Evolutionary conservation across 2,329 filamentous ascomycete genomes (phyloP).

Genomic region (Stylonectria norvegica): DNA sequence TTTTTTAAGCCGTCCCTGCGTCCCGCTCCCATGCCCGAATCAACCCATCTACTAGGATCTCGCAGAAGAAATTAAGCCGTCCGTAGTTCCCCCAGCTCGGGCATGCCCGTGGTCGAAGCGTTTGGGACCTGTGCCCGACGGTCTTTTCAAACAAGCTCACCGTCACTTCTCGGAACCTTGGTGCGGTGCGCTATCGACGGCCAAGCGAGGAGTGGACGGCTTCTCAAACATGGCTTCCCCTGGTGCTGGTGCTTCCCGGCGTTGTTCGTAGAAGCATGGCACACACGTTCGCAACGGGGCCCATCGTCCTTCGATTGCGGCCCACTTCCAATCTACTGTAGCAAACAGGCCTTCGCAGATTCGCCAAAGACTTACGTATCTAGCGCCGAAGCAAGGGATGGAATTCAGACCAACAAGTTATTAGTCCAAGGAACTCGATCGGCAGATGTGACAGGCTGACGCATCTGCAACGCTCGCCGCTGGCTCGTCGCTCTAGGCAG

Average conservation of each 20-base stretch:
- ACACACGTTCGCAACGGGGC: slow-evolving; percentile 16
- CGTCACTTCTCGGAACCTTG: slow-evolving; percentile 10
- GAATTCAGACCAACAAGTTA: slow-evolving; percentile 13
- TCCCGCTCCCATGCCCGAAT: slow-evolving; percentile 17
- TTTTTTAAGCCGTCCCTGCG: slow-evolving; percentile 6
- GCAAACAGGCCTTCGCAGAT: slow-evolving; percentile 13
- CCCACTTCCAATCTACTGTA: neutral
- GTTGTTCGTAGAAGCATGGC: slow-evolving; percentile 6
- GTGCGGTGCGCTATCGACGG: slow-evolving; percentile 15
- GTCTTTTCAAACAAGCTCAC: slow-evolving; percentile 14
- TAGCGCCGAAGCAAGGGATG: slow-evolving; percentile 16
- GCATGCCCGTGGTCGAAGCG: slow-evolving; percentile 17
- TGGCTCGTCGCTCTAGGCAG: slow-evolving; percentile 3
- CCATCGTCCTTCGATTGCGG: slow-evolving; percentile 8
- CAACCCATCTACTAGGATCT: slow-evolving; percentile 20
- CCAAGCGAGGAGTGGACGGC: neutral
- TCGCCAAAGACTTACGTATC: slow-evolving; percentile 22
- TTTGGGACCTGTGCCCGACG: slow-evolving; percentile 14
- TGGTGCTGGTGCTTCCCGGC: slow-evolving; percentile 3
- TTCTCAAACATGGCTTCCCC: slow-evolving; percentile 12
- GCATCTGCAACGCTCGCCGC: neutral
- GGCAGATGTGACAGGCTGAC: neutral
- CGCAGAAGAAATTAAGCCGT: slow-evolving; percentile 15
- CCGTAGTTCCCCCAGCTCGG: slow-evolving; percentile 18
- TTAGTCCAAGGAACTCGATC: neutral